These are phyloP conservation scores for Fusarium torulosum DNA, from an alignment of 2,329 filamentous ascomycete species.

Conservation along the genomic window DNA sequence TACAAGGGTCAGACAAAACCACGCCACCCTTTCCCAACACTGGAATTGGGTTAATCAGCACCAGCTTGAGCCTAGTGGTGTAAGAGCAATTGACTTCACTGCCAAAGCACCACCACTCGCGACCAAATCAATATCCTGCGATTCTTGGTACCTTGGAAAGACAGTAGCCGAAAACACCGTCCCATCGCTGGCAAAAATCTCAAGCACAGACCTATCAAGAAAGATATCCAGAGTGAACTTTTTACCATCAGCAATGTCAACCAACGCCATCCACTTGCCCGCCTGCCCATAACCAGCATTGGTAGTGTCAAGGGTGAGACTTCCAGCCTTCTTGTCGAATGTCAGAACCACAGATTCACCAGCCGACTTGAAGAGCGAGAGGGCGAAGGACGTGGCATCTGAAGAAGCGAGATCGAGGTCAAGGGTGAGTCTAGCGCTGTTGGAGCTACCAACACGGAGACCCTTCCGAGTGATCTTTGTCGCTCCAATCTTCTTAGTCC, in stretches of 20 bases:
- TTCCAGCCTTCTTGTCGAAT: constrained; percentile 37
- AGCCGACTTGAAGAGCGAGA: constrained; percentile 44
- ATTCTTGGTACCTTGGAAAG: constrained; percentile 47
- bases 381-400: constrained; percentile 44
- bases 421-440: constrained; percentile 45
- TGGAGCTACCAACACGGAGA: constrained; percentile 38
- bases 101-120: background rate
- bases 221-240: constrained; percentile 49
- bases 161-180: constrained; percentile 47
- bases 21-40: too few relatives aligned
- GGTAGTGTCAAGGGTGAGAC: constrained; percentile 49
- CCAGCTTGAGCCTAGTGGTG: background rate
- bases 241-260: constrained; percentile 29
- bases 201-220: constrained; percentile 47
- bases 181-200: constrained; percentile 50
- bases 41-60: background rate
- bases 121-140: constrained; percentile 40
- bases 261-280: constrained; percentile 45
- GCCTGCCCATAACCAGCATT: constrained; percentile 49
- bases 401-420: constrained; percentile 42
- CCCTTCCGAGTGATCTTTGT: constrained; percentile 30
- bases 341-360: constrained; percentile 44
- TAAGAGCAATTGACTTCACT: background rate
- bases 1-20: too few relatives aligned
- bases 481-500: constrained; percentile 25